Base-by-base conservation (phyloP, 176 grass and related monocot species). In the Rhynchospora breviuscula region DNA sequence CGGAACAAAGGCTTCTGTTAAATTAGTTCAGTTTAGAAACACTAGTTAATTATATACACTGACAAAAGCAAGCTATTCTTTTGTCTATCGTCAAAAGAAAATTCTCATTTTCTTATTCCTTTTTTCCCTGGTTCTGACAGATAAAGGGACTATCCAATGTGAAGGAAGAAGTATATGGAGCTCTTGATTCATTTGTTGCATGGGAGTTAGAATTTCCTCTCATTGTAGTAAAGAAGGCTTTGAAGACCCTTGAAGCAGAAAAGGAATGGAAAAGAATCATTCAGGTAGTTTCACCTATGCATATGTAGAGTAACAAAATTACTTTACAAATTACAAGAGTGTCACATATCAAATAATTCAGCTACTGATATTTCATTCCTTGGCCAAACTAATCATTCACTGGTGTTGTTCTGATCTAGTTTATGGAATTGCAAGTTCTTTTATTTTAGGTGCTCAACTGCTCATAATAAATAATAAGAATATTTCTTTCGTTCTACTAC, bases 131-230 rank as follows among this genome's bases (percentile, higher is more conserved):
- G n/a, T 53, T 82, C 21, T 18, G 61, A 44, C 77, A 99, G 93
- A 87, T 99, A 78, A 99, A 91, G 91, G 91, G 67, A 18, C 81
- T 95, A 59, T 99, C 96, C 83, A 99, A 95, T 84, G 96, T 99
- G 25, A 99, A 95, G 84, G 96, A 99, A 75, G 93, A 95, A 68
- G 89, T 99, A 62, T 99, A 93, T 85, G 96, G 96, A 69, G 87
- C 93, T 67, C 93, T 99, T 83, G 96, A 99, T 89, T 95, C 96
- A 53, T 93, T 95, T 85, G 81, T 99, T 90, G 96, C 96, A 53
- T 99, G 96, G 96, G 96, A 99, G 72, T 77, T 99, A 44, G 96
- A 99, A 69, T 99, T 99, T 89, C 96, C 96, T 84, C 81, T 99
- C 75, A 90, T 99, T 86, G 89, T 87, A 40, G 96, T 99, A 67